Conservation (phyloP, 345 rosid species). For the Adansonia digitata region DNA sequence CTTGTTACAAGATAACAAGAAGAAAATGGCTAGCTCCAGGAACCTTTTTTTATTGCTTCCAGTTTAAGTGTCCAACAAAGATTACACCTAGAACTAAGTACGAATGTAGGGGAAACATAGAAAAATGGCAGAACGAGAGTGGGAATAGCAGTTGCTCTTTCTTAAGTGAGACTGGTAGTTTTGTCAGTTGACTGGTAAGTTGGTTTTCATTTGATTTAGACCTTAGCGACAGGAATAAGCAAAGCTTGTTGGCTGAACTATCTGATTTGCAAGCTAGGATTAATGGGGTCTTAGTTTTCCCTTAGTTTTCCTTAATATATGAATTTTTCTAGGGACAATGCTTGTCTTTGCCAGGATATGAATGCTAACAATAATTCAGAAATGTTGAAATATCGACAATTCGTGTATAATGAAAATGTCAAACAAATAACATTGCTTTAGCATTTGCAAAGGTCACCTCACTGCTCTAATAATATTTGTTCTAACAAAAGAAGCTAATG, state of each 20-base stretch:
- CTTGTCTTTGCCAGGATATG: not conserved
- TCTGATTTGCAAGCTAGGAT: not conserved
- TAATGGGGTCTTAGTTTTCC: not conserved
- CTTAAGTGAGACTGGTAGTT: slow-evolving; percentile 21
- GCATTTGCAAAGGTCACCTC: no score
- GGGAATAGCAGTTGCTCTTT: not conserved
- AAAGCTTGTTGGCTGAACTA: not conserved
- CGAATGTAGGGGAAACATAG: not conserved
- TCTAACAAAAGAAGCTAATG: no score
- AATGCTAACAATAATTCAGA: no score
- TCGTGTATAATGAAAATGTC: no score
- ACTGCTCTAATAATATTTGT: no score
- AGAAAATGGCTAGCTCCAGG: slow-evolving; percentile 10
- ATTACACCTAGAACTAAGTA: not conserved
- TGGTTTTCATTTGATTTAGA: slow-evolving; percentile 2
- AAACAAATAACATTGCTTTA: no score
- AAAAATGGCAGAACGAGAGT: not conserved
- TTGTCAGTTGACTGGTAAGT: slow-evolving; percentile 32
- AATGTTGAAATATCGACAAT: no score
- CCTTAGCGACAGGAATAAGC: not conserved
- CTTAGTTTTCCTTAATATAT: not conserved
- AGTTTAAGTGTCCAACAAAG: not conserved
- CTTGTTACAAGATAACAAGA: not conserved
- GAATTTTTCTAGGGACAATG: not conserved
- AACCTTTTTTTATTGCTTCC: not conserved